These are phyloP conservation scores for Dendrocalamus sinicus DNA, from an alignment of 176 grass and related monocot genomes.

Conservation along the genomic window DNA sequence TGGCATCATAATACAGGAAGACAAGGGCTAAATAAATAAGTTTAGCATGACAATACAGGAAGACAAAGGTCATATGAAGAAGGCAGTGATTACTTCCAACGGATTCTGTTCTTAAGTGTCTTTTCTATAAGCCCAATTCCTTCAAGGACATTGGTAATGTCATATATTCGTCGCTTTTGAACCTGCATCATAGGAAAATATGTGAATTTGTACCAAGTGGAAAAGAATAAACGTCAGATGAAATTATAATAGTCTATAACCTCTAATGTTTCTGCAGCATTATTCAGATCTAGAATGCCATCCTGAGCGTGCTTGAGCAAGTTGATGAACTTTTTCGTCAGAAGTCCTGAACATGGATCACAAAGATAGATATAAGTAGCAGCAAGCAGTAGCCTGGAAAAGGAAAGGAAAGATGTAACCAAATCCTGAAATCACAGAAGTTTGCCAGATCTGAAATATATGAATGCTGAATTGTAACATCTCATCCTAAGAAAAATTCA, in stretches of 20 bases:
- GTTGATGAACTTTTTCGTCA: constrained; percentile 97
- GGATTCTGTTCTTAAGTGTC: constrained; percentile 96
- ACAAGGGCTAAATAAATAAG: constrained; percentile 32
- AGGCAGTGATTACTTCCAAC: constrained; percentile 80
- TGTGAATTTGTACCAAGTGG: constrained; percentile 15
- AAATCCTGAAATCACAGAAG: neutral
- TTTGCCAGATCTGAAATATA: neutral
- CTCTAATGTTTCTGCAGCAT: constrained; percentile 97
- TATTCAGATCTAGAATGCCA: constrained; percentile 98
- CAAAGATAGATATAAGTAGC: constrained; percentile 43
- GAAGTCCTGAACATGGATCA: constrained; percentile 66
- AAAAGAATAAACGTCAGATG: neutral
- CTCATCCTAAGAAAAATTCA: neutral
- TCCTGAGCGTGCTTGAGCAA: constrained; percentile 87
- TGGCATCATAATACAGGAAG: constrained; percentile 43
- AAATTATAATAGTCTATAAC: constrained; percentile 47
- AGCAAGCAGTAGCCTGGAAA: constrained; percentile 27
- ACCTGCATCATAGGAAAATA: constrained; percentile 61
- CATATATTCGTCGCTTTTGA: constrained; percentile 99
- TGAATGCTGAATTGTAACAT: constrained; percentile 25
- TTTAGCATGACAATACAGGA: constrained; percentile 6
- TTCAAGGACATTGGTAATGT: constrained; percentile 99
- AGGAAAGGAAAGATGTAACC: constrained; percentile 22
- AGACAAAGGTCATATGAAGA: constrained; percentile 31
- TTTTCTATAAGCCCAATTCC: constrained; percentile 98